A percentile compares a stretch with the other conserved stretches of the same genome.
These are phyloP conservation scores for Aspergillus candidus DNA, from an alignment of 2,329 filamentous ascomycete genomes.

Conservation along the genomic window DNA sequence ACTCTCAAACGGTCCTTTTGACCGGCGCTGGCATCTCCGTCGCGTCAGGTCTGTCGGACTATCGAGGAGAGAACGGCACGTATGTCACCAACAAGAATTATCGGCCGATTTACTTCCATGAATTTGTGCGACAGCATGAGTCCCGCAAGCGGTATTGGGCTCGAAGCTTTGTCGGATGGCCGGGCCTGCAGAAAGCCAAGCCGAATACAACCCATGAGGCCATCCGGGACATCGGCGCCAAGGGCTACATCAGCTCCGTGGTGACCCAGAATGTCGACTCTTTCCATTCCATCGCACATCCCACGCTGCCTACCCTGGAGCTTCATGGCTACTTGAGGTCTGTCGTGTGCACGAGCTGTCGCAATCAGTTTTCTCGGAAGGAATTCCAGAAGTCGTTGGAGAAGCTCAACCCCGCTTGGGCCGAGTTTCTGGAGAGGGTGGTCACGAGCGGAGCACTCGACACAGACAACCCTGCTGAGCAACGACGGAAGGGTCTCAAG, in stretches of 20 bases:
- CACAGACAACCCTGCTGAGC: slow-evolving; percentile 68
- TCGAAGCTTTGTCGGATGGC: slow-evolving; percentile 87
- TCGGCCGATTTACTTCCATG: slow-evolving; percentile 85
- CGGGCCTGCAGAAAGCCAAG: slow-evolving; percentile 66
- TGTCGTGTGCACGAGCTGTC: slow-evolving; percentile 74
- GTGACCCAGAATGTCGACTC: slow-evolving; percentile 98
- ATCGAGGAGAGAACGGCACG: slow-evolving; percentile 81
- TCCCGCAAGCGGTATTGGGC: slow-evolving; percentile 93
- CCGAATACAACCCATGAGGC: slow-evolving; percentile 78
- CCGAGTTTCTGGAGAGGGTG: slow-evolving; percentile 65
- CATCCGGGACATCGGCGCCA: slow-evolving; percentile 61
- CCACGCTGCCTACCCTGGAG: slow-evolving; percentile 67
- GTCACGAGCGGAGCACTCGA: slow-evolving; percentile 68
- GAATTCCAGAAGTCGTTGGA: slow-evolving; percentile 71
- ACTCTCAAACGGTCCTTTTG: slow-evolving; percentile 58
- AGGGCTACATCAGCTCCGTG: slow-evolving; percentile 69
- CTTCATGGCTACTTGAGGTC: slow-evolving; percentile 85
- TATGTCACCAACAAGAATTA: slow-evolving; percentile 89
- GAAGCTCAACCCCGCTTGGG: slow-evolving; percentile 80
- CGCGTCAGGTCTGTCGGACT: slow-evolving; percentile 86
- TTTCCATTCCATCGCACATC: slow-evolving; percentile 76
- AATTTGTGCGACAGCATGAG: slow-evolving; percentile 77
- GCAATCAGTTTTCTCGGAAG: slow-evolving; percentile 62
- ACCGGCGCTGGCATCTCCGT: slow-evolving; percentile 91
- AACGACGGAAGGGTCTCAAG: slow-evolving; percentile 62